Conservation (phyloP, 2,329 filamentous ascomycete species). For the Cercospora nicotianae region DNA sequence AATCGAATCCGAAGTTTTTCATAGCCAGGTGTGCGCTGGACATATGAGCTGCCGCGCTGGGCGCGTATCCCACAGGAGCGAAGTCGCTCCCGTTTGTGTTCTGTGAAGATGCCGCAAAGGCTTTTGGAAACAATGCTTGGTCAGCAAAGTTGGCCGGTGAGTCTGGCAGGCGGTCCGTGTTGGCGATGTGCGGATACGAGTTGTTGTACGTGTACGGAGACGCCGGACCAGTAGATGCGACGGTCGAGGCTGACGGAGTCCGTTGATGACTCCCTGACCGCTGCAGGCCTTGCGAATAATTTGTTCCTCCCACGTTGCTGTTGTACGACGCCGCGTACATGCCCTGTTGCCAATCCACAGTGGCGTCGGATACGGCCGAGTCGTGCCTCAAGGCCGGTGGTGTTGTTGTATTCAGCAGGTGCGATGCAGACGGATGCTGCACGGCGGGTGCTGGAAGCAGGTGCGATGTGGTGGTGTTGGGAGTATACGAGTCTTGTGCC, state of each 20-base stretch:
- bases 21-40: slow-evolving; percentile 59
- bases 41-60: slow-evolving; percentile 37
- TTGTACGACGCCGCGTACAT: slow-evolving; percentile 28
- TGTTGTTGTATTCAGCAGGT: background rate
- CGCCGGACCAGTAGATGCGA: slow-evolving; percentile 46
- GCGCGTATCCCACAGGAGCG: slow-evolving; percentile 36
- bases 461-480: background rate
- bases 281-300: slow-evolving; percentile 26
- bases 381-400: slow-evolving; percentile 16
- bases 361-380: slow-evolving; percentile 19
- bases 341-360: slow-evolving; percentile 25
- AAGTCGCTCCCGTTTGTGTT: slow-evolving; percentile 56
- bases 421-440: slow-evolving; percentile 9
- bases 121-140: slow-evolving; percentile 50
- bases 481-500: background rate
- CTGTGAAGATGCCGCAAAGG: slow-evolving; percentile 57
- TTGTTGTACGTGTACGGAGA: slow-evolving; percentile 45
- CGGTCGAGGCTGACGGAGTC: slow-evolving; percentile 43
- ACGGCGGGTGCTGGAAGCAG: background rate
- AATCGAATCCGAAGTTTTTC: slow-evolving; percentile 58
- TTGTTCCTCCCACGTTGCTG: slow-evolving; percentile 30
- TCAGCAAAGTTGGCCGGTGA: slow-evolving; percentile 41
- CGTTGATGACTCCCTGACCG: slow-evolving; percentile 35
- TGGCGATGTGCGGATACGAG: slow-evolving; percentile 46
- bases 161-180: slow-evolving; percentile 47